Percentiles rank a stretch among this genome's conserved stretches.
Evolutionary conservation across 371 early-diverging fungal genomes (phyloP).

Genomic region (Zopfochytrium polystomum): DNA sequence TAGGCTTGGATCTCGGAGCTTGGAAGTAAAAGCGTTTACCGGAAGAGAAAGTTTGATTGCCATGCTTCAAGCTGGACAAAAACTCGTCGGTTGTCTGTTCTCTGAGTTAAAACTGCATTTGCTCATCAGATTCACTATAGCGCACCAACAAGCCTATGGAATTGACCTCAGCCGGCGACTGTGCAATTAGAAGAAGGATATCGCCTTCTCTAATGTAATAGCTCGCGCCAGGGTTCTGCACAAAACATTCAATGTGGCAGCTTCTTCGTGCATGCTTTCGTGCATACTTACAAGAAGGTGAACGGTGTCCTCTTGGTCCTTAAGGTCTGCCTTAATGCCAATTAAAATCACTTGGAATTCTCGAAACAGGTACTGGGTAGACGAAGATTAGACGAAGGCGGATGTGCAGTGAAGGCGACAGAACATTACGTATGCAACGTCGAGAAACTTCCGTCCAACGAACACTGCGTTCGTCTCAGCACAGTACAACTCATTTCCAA

Average conservation of each 20-base stretch:
- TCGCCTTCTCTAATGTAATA: constrained; percentile 57
- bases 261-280: background rate
- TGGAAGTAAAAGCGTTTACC: too few relatives aligned
- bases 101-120: too few relatives aligned
- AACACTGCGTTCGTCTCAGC: constrained; percentile 52
- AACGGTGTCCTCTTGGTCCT: background rate
- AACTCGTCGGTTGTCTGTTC: constrained; percentile 6
- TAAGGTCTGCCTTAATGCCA: constrained; percentile 51
- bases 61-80: background rate
- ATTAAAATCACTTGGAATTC: constrained; percentile 72
- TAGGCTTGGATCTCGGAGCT: too few relatives aligned
- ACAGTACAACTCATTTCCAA: constrained; percentile 68
- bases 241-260: background rate
- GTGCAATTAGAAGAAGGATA: constrained; percentile 62
- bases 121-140: too few relatives aligned
- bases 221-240: constrained; percentile 66
- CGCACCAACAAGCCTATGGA: constrained; percentile 13
- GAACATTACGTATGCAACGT: constrained; percentile 50
- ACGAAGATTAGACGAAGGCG: constrained; percentile 1
- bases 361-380: constrained; percentile 50
- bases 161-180: constrained; percentile 40
- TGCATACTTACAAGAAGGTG: constrained; percentile 8
- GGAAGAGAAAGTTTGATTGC: background rate
- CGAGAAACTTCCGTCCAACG: constrained; percentile 57
- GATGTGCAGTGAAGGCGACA: background rate